Conservation (phyloP, 1,139 yeast species). For the Lizanozyma gosingica region DNA sequence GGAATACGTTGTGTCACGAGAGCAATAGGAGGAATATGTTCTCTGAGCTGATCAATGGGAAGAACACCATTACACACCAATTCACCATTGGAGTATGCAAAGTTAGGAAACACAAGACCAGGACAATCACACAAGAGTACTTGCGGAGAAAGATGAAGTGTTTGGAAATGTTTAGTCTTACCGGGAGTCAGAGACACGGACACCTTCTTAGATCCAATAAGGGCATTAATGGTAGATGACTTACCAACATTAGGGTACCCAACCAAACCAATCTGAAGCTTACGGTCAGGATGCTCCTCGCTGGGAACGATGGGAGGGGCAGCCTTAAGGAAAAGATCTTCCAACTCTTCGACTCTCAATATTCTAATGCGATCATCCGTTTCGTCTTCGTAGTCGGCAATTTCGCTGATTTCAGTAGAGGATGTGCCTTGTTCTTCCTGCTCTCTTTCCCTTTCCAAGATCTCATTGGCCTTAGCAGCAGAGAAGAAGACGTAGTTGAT, state of each 20-base stretch:
- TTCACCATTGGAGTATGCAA: slow-evolving; percentile 94
- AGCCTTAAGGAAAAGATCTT: slow-evolving; percentile 64
- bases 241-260: slow-evolving; percentile 98
- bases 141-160: slow-evolving; percentile 74
- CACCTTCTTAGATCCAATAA: slow-evolving; percentile 93
- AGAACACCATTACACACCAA: slow-evolving; percentile 95
- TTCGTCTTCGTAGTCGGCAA: slow-evolving; percentile 17
- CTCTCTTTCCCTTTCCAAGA: slow-evolving; percentile 51
- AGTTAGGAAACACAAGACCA: slow-evolving; percentile 96
- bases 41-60: slow-evolving; percentile 95
- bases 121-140: slow-evolving; percentile 97
- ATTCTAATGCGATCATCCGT: slow-evolving; percentile 51
- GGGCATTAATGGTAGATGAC: slow-evolving; percentile 90
- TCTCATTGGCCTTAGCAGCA: slow-evolving; percentile 74
- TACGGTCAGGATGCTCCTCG: slow-evolving; percentile 50
- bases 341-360: slow-evolving; percentile 76
- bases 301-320: slow-evolving; percentile 62
- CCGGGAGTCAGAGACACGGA: slow-evolving; percentile 98
- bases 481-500: slow-evolving; percentile 89
- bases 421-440: slow-evolving; percentile 16
- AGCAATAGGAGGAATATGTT: slow-evolving; percentile 84
- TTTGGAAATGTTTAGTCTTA: slow-evolving; percentile 97
- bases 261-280: slow-evolving; percentile 86
- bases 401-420: slow-evolving; percentile 10
- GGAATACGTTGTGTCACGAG: slow-evolving; percentile 86